Evolutionary conservation across 2,329 filamentous ascomycete genomes (phyloP), one percentile per base, ranked within the genome.

Genomic region (Fusarium keratoplasticum): DNA sequence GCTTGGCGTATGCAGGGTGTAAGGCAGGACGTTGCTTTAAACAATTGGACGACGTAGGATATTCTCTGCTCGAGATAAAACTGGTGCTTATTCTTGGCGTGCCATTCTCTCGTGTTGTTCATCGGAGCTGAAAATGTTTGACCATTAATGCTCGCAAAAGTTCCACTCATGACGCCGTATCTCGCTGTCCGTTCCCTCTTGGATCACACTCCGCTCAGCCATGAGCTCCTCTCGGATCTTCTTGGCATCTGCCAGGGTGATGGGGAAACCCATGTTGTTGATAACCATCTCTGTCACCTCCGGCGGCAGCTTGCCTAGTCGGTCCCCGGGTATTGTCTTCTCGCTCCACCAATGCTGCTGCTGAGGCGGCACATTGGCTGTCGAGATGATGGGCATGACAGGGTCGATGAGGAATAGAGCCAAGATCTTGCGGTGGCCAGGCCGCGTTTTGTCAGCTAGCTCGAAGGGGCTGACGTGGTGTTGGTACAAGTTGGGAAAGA

Each of bases 341-440:
- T 70, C 64, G 5, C 60, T 38, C 73, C 83, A 85, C 84, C 85
- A 86, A 38, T 81, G 66, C 18, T 69, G 71, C 74, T 83, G 84
- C 77, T 87, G 84, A 3, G 84, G 84, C 22, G 84, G 83, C n/a
- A 86, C 82, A 31, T 85, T 86, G 33, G 83, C 82, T 11, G 85
- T 86, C 1, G 82, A 83, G 65, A 85, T 79, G 80, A 86, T 63
- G 2, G 84, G 85, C 1, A 83, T 73, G 22, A 85, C 75, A 0
- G 90, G 91, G 75, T 92, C 89, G 2, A 93, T 86, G 3, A 92
- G 84, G 77, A 89, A 92, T 11, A 92, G 81, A 0, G 88, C 89
- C 4, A 92, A 80, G 57, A 92, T 88, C 77, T 89, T 89, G 20
- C 89, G 84, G 73, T 92, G 88, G 3, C 91, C 90, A 0, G 88